These are phyloP conservation scores for Dothideomycetes sp. DNA, from an alignment of 2,329 filamentous ascomycete species.

Conservation along the genomic window DNA sequence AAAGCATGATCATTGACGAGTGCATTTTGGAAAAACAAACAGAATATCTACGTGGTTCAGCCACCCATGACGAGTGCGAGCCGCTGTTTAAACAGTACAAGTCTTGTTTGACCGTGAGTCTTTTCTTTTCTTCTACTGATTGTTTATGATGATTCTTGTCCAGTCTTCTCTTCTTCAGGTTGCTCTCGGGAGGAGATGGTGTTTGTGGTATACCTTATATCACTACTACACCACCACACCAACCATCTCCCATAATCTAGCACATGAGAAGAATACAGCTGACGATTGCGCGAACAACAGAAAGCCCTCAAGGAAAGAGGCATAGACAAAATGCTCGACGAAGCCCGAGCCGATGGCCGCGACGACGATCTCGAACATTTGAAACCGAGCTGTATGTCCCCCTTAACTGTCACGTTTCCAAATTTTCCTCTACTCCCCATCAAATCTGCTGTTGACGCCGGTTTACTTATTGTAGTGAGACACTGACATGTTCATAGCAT, in stretches of 20 bases:
- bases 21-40: not conserved
- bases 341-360: slow-evolving; percentile 78
- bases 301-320: slow-evolving; percentile 77
- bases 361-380: slow-evolving; percentile 72
- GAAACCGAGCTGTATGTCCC: slow-evolving; percentile 22
- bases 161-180: too few species aligned
- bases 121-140: too few species aligned
- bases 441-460: too few species aligned
- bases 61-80: slow-evolving; percentile 77
- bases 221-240: not conserved
- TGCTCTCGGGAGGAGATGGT: not conserved
- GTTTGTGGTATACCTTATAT: too few species aligned
- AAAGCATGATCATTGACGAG: not conserved
- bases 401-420: not conserved
- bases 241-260: not conserved
- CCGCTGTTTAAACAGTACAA: slow-evolving; percentile 81
- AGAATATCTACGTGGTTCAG: slow-evolving; percentile 81
- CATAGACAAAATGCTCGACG: slow-evolving; percentile 85
- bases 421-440: too few species aligned
- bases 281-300: slow-evolving; percentile 32
- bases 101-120: slow-evolving; percentile 65
- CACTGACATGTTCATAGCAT: too few species aligned
- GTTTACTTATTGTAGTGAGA: too few species aligned
- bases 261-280: too few species aligned
- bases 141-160: too few species aligned